These are phyloP conservation scores for Juglanconis sp. DNA, from an alignment of 2,329 filamentous ascomycete genomes.

Conservation along the genomic window DNA sequence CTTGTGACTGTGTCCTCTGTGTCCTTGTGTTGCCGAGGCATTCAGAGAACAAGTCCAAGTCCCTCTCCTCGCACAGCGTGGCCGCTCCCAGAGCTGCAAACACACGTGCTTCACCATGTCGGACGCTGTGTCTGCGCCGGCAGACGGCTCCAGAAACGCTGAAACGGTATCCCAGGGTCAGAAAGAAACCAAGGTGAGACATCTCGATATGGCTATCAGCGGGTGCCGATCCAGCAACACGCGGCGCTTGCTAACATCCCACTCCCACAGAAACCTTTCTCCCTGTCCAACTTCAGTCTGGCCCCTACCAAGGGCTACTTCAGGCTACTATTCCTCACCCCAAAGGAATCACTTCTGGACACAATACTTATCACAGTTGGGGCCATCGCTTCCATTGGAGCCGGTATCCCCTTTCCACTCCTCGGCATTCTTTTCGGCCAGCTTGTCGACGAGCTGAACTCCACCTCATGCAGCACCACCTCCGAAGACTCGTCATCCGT, in stretches of 20 bases:
- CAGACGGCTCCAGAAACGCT: background rate
- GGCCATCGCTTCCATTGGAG: background rate
- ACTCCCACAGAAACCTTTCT: background rate
- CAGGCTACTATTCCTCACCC: background rate
- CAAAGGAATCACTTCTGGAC: background rate
- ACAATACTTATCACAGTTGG: background rate
- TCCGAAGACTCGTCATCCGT: background rate
- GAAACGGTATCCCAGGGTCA: background rate
- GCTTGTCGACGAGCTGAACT: constrained; percentile 6
- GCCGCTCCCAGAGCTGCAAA: background rate
- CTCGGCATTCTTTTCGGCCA: constrained; percentile 7
- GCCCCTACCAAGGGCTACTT: constrained; percentile 1
- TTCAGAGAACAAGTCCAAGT: background rate
- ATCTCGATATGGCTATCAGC: background rate
- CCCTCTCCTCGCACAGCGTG: background rate
- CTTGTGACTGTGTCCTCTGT: background rate
- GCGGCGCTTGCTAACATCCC: background rate
- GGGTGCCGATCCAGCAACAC: background rate
- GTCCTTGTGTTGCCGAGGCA: background rate
- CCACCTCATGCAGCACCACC: background rate
- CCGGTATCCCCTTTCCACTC: constrained; percentile 9
- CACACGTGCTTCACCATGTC: background rate
- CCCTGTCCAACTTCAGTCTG: background rate
- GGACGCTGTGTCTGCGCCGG: background rate
- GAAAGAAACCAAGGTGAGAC: constrained; percentile 2